These are phyloP conservation scores for Exophiala xenobiotica DNA, from an alignment of 2,329 filamentous ascomycete genomes.

Conservation along the genomic window DNA sequence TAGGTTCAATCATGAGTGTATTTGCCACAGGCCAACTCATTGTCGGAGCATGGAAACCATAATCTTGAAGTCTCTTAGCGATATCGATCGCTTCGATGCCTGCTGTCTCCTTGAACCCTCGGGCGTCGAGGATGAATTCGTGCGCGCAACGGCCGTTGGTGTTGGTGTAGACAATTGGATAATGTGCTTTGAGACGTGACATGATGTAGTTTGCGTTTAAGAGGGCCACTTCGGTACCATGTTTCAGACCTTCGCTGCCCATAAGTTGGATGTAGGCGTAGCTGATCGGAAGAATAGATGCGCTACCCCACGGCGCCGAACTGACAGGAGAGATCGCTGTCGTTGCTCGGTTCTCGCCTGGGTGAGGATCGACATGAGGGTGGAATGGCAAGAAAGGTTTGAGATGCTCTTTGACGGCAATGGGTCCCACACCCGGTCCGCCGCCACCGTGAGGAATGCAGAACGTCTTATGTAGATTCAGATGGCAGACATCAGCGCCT, in stretches of 20 bases:
- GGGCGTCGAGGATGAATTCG: constrained; percentile 92
- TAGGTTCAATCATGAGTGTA: constrained; percentile 97
- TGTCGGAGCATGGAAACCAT: constrained; percentile 94
- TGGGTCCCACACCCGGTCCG: constrained; percentile 88
- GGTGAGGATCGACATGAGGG: constrained; percentile 52
- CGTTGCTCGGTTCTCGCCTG: constrained; percentile 28
- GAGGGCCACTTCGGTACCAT: constrained; percentile 88
- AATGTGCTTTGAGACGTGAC: constrained; percentile 79
- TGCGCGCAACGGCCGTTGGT: constrained; percentile 83
- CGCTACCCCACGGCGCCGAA: constrained; percentile 81
- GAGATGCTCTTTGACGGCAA: constrained; percentile 84
- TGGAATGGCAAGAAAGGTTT: constrained; percentile 73
- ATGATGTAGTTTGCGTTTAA: constrained; percentile 98
- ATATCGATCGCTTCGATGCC: constrained; percentile 92
- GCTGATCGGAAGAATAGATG: constrained; percentile 88
- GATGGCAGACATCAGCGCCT: constrained; percentile 92
- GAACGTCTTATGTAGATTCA: constrained; percentile 98
- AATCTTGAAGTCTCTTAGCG: constrained; percentile 94
- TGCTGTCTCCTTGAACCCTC: constrained; percentile 77
- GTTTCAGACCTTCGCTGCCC: constrained; percentile 76
- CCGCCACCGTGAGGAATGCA: constrained; percentile 96
- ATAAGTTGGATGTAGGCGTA: constrained; percentile 96
- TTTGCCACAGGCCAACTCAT: constrained; percentile 96
- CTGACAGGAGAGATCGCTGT: constrained; percentile 70
- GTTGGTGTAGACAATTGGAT: constrained; percentile 92